Evolutionary conservation across 2,329 filamentous ascomycete genomes (phyloP), one percentile per base, ranked within the genome.

Genomic region (Lachnellula arida): DNA sequence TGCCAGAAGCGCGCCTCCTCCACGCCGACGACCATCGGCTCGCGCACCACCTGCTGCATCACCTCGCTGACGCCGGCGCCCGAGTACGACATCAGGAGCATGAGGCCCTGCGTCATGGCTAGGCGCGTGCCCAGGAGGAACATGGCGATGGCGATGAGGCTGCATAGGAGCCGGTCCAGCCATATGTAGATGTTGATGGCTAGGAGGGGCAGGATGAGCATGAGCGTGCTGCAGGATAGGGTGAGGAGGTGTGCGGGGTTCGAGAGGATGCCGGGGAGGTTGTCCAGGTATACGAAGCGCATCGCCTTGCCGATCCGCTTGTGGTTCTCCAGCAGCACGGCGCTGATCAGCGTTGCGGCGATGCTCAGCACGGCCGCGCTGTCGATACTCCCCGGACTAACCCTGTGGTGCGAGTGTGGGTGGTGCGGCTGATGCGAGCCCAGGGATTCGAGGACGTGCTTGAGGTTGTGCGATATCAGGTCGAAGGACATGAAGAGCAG

Each of bases 1-100:
- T 99, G 94, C 94, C 94, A 99, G 72, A 99, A 96, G 69, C 91
- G 86, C 1, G 92, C 93, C 67, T 97, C 92, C 56, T 97, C 90
- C 47, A 99, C 85, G 1, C 81, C 81, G 46, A 81, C 81, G 25
- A 97, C 85, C 54, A 81, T 81, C 1, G 88, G 84, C 65, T 97
- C 91, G 1, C 85, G 81, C 70, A 91, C 87, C 51, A 99, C 92
- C 70, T 96, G 91, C 54, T 83, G 82, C 65, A 97, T 78, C n/a
- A 96, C 86, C 22, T 87, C 85, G 28, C 53, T 52, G 35, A 71
- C 67, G 14, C 66, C 67, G 19, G 64, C 57, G 8, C 65, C 67
- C 7, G 58, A 64, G 70, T 95, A 97, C 3, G 88, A 93, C 93
- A 99, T 97, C 56, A 99, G 81, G 34, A 99, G 81, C 90, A 99